Evolutionary conservation across 257 asterid species (phyloP), one percentile per base, ranked within the genome.

Genomic region (Eustoma russellianum): DNA sequence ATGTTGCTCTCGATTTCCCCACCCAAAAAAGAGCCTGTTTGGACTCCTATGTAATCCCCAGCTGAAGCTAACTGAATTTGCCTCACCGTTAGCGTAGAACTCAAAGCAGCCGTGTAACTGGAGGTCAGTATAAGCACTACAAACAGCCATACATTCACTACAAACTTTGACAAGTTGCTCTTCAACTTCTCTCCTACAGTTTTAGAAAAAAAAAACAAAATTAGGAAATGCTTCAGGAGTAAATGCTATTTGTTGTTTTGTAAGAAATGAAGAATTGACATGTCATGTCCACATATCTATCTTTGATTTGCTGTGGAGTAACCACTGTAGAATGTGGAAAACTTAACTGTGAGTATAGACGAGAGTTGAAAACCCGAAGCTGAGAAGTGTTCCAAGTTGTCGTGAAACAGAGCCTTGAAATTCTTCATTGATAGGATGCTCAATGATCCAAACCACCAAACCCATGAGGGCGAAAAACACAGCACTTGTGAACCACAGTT

Each of bases 121-220:
- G 86, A 66, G 6, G 86, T 64, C 57, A 79, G 45, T 64, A 79
- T 72, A 17, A 75, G 70, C 48, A 79, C 79, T 3, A 70, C 75
- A 11, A 79, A 72, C 18, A 79, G 50, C 85, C 85, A 79, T 8
- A 64, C 33, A 5, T 66, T 53, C 62, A 75, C 77, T 1, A 72
- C 85, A 49, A 75, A 67, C 54, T 64, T 69, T 33, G 85, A 72
- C 41, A 66, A 46, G 52, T 72, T 75, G 58, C 76, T 75, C 33
- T 5, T 52, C 53, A 79, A 55, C 43, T 17, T 67, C 64, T 69
- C 75, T 64, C 77, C 86, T 79, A 70, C 67, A 69, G 70, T 15
- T 8, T 3, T 13, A n/a, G 19, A 18, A 8, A 14, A 17, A n/a
- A 34, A 18, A 8, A 14, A 17, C 24, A 6, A 40, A 33, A 33